A percentile compares a stretch with the other conserved stretches of the same genome.
Conservation (phyloP, 176 grass and related monocot species). For the Zoysia japonica region DNA sequence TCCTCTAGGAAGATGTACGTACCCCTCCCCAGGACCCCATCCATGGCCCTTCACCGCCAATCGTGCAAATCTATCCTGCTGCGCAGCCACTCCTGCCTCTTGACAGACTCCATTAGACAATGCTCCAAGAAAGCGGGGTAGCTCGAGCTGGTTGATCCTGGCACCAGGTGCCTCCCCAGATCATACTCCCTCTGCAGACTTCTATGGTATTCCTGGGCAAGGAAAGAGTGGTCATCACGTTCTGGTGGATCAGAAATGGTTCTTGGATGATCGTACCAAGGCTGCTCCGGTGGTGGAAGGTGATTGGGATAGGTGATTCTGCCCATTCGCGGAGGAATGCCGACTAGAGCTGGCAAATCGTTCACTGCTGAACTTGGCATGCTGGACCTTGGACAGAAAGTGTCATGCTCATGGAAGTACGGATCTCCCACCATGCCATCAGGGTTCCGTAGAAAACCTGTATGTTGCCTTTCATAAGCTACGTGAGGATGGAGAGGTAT, state of each 20-base stretch:
- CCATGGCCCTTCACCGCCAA: not conserved
- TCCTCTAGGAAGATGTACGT: not conserved
- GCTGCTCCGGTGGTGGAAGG: conserved; percentile 3
- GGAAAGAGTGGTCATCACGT: not conserved
- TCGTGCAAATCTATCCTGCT: not conserved
- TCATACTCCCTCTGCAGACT: conserved; percentile 3
- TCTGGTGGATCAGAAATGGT: not conserved
- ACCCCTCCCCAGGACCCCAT: not conserved
- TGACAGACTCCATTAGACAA: not conserved
- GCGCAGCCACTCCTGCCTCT: conserved; percentile 20
- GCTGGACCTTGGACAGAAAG: not conserved
- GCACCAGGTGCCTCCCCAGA: not conserved
- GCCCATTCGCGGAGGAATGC: conserved; percentile 12
- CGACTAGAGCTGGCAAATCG: not conserved
- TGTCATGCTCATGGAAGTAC: conserved; percentile 3
- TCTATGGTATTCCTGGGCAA: not conserved
- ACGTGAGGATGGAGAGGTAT: not conserved
- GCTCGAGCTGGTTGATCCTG: not conserved
- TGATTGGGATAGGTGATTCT: not conserved
- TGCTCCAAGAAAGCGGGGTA: conserved; percentile 3
- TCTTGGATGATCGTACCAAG: conserved; percentile 13
- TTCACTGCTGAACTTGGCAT: not conserved
- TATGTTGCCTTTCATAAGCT: conserved; percentile 27
- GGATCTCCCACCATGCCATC: not conserved
- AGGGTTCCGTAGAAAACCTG: conserved; percentile 1